A percentile compares a stretch with the other conserved stretches of the same genome.
phyloP scores from a whole-genome alignment of 352 stramenopile genomes.

The Albugo candida region DNA sequence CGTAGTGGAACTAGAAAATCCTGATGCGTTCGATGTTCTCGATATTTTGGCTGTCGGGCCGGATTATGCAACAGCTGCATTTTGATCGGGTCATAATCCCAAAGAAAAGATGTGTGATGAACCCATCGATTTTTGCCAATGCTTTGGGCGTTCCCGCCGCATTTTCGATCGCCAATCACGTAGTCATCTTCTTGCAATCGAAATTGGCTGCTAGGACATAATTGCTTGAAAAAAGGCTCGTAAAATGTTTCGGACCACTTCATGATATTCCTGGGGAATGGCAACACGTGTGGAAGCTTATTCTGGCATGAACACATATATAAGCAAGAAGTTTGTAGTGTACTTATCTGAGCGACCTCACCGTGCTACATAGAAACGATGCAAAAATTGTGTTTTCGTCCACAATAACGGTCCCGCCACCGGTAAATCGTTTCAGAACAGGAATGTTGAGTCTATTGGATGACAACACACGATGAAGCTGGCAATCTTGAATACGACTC shows the following conservation, averaged over 20 bases:
- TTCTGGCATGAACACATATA: constrained; percentile 11
- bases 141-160: constrained; percentile 92
- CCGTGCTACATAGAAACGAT: constrained; percentile 79
- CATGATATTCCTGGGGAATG: constrained; percentile 87
- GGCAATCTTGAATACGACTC: neutral
- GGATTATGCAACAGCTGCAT: constrained; percentile 93
- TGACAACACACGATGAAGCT: neutral
- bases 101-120: constrained; percentile 96
- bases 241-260: constrained; percentile 75
- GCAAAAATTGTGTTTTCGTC: constrained; percentile 86
- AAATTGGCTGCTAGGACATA: constrained; percentile 41
- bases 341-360: constrained; percentile 5
- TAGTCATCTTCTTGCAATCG: constrained; percentile 91
- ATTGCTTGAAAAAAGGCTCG: constrained; percentile 45
- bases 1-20: constrained; percentile 64
- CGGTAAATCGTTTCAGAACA: constrained; percentile 90
- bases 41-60: constrained; percentile 87
- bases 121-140: constrained; percentile 89
- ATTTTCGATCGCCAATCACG: constrained; percentile 87
- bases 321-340: neutral
- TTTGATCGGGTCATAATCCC: constrained; percentile 84
- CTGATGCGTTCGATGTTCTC: constrained; percentile 78
- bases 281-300: constrained; percentile 45
- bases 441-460: constrained; percentile 44
- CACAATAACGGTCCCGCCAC: constrained; percentile 94